Evolutionary conservation across 345 rosid species (phyloP), one percentile per base, ranked within the genome.

Genomic region (Clausena lansium): DNA sequence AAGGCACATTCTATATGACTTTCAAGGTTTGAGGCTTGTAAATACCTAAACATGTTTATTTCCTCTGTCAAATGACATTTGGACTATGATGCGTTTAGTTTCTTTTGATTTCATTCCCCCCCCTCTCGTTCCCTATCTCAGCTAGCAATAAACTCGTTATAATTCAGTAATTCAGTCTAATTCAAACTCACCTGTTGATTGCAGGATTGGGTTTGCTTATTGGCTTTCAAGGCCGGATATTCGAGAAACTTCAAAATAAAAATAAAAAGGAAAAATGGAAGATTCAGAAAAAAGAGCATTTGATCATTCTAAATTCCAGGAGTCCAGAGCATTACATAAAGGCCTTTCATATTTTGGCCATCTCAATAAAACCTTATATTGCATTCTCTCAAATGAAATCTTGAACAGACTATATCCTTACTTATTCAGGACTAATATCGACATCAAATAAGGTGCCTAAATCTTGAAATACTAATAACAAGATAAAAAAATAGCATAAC

Each of bases 331-430:
- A 50, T 13, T 24, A 52, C 30, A 65, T 15, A 64, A 17, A 32
- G 76, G 76, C 79, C 25, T 70, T 45, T 67, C 28, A 75, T 65
- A 70, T 66, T 64, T 65, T 57, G 73, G 77, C 59, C 82, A 75
- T 63, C 52, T 41, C 4, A 57, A 35, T 11, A 22, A 58, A 68
- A 72, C 33, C 74, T 68, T 70, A 38, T 45, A 15, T 22, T 35
- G 22, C 41, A 78, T 73, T 81, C 81, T 62, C 81, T 59, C 1
- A 25, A 7, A 63, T 54, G 66, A 66, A 71, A 78, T 65, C 64
- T 78, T 58, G 20, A 62, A 59, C 28, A 25, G 59, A 39, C 69
- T 75, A 75, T 75, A 75, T 55, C 65, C 75, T 33, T 10, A 45
- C 50, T 60, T 47, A 75, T 58, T 13, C 30, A 64, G 70, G 67